Conservation (phyloP, 441 rosid species). For the Gossypium armourianum region DNA sequence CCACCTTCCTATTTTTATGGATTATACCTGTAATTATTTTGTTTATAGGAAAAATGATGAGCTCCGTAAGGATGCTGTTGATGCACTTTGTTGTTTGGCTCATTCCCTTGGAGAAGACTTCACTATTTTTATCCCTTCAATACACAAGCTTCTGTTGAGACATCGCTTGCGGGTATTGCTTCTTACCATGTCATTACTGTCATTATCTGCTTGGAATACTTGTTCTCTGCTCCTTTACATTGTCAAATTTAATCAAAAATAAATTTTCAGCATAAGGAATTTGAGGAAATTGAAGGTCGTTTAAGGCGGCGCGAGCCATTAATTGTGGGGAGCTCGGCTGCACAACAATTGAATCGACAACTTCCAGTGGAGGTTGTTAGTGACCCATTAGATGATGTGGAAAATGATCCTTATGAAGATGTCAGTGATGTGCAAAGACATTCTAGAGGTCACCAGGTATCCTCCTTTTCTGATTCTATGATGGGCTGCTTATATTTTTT, state of each 20-base stretch:
- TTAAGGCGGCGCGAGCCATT: slow-evolving; percentile 74
- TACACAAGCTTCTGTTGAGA: slow-evolving; percentile 75
- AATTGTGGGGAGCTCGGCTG: slow-evolving; percentile 65
- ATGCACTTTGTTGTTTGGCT: slow-evolving; percentile 95
- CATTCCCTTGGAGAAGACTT: slow-evolving; percentile 98
- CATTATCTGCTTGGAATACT: neutral
- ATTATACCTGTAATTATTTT: neutral
- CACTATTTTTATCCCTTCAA: slow-evolving; percentile 83
- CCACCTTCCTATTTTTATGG: neutral
- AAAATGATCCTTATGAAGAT: slow-evolving; percentile 80
- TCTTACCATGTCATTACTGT: slow-evolving; percentile 4
- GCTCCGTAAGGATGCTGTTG: slow-evolving; percentile 86
- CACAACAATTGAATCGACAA: slow-evolving; percentile 65
- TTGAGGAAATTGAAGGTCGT: slow-evolving; percentile 85
- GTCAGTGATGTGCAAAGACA: slow-evolving; percentile 50
- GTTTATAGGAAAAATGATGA: slow-evolving; percentile 73
- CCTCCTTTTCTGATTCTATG: neutral
- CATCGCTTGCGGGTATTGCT: slow-evolving; percentile 55
- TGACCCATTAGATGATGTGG: slow-evolving; percentile 73
- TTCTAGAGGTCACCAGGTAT: slow-evolving; percentile 65
- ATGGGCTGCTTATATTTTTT: neutral
- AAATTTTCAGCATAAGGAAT: slow-evolving; percentile 77
- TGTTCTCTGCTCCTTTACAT: neutral
- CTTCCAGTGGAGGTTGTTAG: slow-evolving; percentile 78
- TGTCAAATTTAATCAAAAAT: slow-evolving; percentile 1